phyloP scores from a whole-genome alignment of 768 basidiomycete species.

The Coprinellus aureogranulatus region DNA sequence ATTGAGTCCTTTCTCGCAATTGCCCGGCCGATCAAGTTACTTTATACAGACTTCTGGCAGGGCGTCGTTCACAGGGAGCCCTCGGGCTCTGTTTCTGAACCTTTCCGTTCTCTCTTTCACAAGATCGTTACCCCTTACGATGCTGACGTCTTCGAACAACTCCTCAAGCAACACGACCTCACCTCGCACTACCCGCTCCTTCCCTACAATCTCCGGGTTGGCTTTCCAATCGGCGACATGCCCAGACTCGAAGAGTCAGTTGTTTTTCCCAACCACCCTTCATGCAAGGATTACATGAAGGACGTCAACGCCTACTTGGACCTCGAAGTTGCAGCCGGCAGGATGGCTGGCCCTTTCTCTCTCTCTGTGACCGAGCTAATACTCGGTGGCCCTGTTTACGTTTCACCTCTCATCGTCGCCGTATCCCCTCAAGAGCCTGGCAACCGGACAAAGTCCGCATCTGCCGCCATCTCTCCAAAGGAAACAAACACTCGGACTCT shows the following conservation, averaged over 20 bases:
- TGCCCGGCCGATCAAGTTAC: conserved; percentile 17
- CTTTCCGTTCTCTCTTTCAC: conserved; percentile 16
- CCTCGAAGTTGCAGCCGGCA: conserved; percentile 14
- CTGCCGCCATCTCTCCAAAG: conserved; percentile 28
- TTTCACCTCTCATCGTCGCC: conserved; percentile 25
- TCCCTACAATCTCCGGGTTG: conserved; percentile 22
- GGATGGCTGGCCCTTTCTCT: conserved; percentile 27
- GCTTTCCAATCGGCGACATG: conserved; percentile 34
- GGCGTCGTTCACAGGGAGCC: conserved; percentile 4
- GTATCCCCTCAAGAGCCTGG: conserved; percentile 22
- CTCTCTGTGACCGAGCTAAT: conserved; percentile 13
- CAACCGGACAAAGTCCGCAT: conserved; percentile 22
- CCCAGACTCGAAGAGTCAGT: conserved; percentile 16
- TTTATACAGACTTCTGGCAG: not conserved
- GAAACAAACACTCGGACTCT: conserved; percentile 4
- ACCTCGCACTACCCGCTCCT: conserved; percentile 26
- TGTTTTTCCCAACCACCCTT: conserved; percentile 22
- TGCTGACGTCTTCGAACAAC: conserved; percentile 23
- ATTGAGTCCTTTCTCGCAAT: not conserved
- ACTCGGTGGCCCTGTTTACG: conserved; percentile 26
- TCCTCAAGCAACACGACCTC: conserved; percentile 9
- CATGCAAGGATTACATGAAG: conserved; percentile 3
- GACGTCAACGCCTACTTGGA: conserved; percentile 18
- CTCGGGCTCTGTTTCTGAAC: conserved; percentile 12
- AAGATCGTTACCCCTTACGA: conserved; percentile 30